Evolutionary conservation across 1,139 yeast genomes (phyloP).

Genomic region (Suzukiozyma palmioleophila): DNA sequence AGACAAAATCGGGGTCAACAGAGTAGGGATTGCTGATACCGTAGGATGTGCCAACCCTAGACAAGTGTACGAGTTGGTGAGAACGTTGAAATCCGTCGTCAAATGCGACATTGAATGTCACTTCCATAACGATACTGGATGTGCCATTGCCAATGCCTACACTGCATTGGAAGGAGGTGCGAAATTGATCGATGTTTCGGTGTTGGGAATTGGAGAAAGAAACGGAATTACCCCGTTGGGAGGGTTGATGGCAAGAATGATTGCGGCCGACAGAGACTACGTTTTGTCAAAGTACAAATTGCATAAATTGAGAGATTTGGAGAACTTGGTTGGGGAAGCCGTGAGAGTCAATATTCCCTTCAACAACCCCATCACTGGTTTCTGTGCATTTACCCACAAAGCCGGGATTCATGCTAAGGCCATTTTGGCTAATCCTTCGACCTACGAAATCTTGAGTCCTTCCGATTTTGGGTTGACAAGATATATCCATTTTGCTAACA

Average conservation of each 20-base stretch:
- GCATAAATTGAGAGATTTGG: conserved; percentile 51
- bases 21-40: conserved; percentile 61
- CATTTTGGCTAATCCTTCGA: conserved; percentile 55
- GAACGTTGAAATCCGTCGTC: conserved; percentile 54
- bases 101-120: conserved; percentile 57
- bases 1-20: conserved; percentile 54
- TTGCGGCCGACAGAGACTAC: conserved; percentile 55
- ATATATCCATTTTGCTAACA: conserved; percentile 55
- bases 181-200: conserved; percentile 52
- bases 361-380: conserved; percentile 59
- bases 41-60: conserved; percentile 61
- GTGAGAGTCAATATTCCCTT: conserved; percentile 57
- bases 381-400: conserved; percentile 60
- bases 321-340: conserved; percentile 54
- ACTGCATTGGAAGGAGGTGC: conserved; percentile 63
- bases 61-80: conserved; percentile 55
- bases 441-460: conserved; percentile 56
- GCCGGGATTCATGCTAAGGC: conserved; percentile 63
- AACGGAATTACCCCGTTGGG: conserved; percentile 59
- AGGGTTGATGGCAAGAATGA: conserved; percentile 62
- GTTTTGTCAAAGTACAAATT: conserved; percentile 54
- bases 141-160: conserved; percentile 60
- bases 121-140: conserved; percentile 60
- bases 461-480: conserved; percentile 53
- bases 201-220: conserved; percentile 58